Percentiles rank a stretch among this genome's conserved stretches.
Evolutionary conservation across 1,284 basidiomycete species (phyloP).

Genomic region (Irpex sp.): DNA sequence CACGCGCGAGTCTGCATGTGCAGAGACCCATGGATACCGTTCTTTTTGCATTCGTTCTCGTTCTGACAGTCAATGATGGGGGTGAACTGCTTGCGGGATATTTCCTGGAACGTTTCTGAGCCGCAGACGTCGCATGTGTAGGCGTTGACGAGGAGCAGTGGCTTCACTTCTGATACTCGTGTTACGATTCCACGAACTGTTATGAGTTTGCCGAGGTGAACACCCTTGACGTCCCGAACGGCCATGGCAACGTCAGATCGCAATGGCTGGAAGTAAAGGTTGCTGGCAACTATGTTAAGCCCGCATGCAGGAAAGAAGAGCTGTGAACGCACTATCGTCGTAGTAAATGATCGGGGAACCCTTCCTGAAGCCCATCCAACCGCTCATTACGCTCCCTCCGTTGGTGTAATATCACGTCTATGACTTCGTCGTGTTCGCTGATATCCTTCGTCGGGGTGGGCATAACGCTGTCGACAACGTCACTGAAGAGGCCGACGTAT

Average conservation of each 20-base stretch:
- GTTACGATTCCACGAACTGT: conserved; percentile 98
- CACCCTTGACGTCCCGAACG: conserved; percentile 87
- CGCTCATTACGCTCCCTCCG: conserved; percentile 84
- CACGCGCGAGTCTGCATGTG: conserved; percentile 98
- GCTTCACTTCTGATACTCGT: conserved; percentile 98
- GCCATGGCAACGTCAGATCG: conserved; percentile 74
- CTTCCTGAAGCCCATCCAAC: conserved; percentile 62
- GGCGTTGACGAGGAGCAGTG: conserved; percentile 94
- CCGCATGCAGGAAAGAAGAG: conserved; percentile 9
- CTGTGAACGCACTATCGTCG: conserved; percentile 82
- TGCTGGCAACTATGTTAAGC: conserved; percentile 44
- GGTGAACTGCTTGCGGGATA: conserved; percentile 89
- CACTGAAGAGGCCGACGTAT: conserved; percentile 88
- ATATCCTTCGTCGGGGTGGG: conserved; percentile 88
- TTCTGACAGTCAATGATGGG: conserved; percentile 89
- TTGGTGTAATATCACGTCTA: conserved; percentile 94
- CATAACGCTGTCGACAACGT: conserved; percentile 87
- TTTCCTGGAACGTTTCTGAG: conserved; percentile 98
- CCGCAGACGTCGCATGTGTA: conserved; percentile 99
- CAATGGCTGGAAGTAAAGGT: conserved; percentile 90
- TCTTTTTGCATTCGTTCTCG: conserved; percentile 77
- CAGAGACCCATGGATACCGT: conserved; percentile 86
- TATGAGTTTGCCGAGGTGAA: conserved; percentile 87
- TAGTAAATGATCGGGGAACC: conserved; percentile 88
- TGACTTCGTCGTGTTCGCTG: conserved; percentile 85